phyloP scores from a whole-genome alignment of 768 basidiomycete genomes.

The Trametes villosa region DNA sequence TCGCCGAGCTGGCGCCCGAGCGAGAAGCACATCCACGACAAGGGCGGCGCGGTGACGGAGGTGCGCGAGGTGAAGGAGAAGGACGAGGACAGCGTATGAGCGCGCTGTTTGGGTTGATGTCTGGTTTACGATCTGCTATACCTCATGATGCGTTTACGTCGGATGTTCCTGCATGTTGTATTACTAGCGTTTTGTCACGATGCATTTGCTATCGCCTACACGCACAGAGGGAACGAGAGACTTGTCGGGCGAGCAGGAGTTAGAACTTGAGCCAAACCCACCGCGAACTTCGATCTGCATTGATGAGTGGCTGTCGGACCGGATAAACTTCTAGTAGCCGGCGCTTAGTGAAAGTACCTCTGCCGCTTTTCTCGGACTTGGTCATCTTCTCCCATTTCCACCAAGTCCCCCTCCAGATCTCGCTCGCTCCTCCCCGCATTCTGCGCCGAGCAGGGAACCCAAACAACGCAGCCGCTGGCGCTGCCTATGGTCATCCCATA shows the following conservation, averaged over 20 bases:
- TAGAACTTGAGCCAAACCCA: too few relatives aligned
- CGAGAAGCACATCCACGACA: conserved; percentile 34
- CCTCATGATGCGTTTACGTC: too few relatives aligned
- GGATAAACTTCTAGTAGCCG: background rate
- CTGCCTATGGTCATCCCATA: background rate
- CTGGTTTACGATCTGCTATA: background rate
- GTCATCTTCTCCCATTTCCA: background rate
- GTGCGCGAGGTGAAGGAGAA: conserved; percentile 28
- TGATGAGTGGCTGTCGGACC: too few relatives aligned
- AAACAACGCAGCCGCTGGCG: background rate
- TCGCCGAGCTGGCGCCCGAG: conserved; percentile 55
- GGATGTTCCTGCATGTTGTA: conserved; percentile 2
- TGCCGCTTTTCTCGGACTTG: conserved; percentile 1
- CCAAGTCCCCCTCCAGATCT: background rate
- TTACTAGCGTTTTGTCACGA: background rate
- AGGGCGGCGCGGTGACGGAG: conserved; percentile 14
- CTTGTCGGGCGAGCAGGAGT: too few relatives aligned
- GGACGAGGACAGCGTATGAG: conserved; percentile 21
- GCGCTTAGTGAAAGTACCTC: background rate
- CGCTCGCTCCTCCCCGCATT: background rate
- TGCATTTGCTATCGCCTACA: background rate
- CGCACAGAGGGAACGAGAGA: too few relatives aligned
- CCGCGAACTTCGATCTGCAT: background rate
- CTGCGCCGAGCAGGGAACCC: background rate
- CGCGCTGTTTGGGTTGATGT: background rate